Conservation (phyloP, 257 asterid genomes). For the Solanum pennellii region DNA sequence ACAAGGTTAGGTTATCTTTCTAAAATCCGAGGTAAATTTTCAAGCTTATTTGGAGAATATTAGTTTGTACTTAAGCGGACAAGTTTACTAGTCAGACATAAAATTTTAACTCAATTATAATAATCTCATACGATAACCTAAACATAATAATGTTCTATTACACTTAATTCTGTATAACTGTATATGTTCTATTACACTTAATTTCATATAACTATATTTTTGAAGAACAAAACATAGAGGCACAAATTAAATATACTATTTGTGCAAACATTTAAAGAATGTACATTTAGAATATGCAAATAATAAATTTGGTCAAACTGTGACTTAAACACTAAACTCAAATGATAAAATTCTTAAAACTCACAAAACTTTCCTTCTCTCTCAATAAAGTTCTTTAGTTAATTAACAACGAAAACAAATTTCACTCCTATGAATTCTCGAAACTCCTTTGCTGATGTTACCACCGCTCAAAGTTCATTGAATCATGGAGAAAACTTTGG, state of each 20-base stretch:
- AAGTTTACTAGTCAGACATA: neutral
- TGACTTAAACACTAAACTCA: neutral
- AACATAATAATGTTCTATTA: too few species aligned
- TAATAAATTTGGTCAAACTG: neutral
- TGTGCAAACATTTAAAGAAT: neutral
- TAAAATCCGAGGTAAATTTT: too few species aligned
- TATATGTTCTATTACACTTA: neutral
- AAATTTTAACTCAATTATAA: too few species aligned
- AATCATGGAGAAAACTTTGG: constrained; percentile 16
- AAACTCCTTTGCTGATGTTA: neutral
- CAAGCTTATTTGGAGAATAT: too few species aligned
- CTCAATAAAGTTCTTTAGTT: too few species aligned
- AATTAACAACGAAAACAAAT: too few species aligned
- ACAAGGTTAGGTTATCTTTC: too few species aligned
- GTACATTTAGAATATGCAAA: too few species aligned
- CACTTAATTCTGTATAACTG: too few species aligned
- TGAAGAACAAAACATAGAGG: neutral
- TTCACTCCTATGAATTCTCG: too few species aligned
- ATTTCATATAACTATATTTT: neutral
- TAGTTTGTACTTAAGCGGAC: neutral
- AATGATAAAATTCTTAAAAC: neutral
- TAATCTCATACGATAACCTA: neutral
- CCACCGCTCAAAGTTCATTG: neutral
- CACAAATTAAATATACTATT: neutral
- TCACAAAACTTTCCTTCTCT: neutral